phyloP scores from a whole-genome alignment of 2,329 filamentous ascomycete genomes.

The Hypoxylon rubiginosum region DNA sequence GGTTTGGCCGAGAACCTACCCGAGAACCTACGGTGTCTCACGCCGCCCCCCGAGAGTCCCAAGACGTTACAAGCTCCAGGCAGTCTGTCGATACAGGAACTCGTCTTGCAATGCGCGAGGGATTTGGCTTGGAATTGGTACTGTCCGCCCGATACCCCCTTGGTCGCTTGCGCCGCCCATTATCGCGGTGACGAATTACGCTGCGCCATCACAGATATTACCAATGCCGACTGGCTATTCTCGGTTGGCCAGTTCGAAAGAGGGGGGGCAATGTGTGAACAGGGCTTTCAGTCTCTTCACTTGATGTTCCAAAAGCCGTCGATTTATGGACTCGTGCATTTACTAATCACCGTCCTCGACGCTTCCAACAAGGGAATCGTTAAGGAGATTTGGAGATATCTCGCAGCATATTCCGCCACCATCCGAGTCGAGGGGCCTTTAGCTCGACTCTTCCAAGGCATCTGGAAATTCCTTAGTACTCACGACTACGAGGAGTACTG shows the following conservation, averaged over 20 bases:
- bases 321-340: slow-evolving; percentile 47
- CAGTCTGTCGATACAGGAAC: slow-evolving; percentile 48
- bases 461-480: slow-evolving; percentile 48
- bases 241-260: slow-evolving; percentile 46
- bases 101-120: slow-evolving; percentile 47
- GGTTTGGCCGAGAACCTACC: slow-evolving; percentile 47
- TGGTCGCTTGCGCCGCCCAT: slow-evolving; percentile 46
- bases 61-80: slow-evolving; percentile 43
- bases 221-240: slow-evolving; percentile 50
- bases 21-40: slow-evolving; percentile 48
- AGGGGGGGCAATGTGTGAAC: slow-evolving; percentile 49
- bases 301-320: slow-evolving; percentile 47
- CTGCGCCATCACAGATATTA: slow-evolving; percentile 51
- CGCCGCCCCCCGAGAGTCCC: slow-evolving; percentile 48
- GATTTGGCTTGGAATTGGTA: slow-evolving; percentile 50
- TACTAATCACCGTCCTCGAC: slow-evolving; percentile 48
- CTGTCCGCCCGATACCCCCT: slow-evolving; percentile 46
- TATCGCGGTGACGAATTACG: slow-evolving; percentile 49
- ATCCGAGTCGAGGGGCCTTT: slow-evolving; percentile 45
- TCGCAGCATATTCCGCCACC: slow-evolving; percentile 47
- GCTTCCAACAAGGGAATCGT: slow-evolving; percentile 48
- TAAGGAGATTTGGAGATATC: slow-evolving; percentile 50
- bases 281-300: slow-evolving; percentile 48
- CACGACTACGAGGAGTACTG: slow-evolving; percentile 51
- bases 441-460: slow-evolving; percentile 46